Evolutionary conservation across 2,329 filamentous ascomycete species (phyloP), one percentile per base, ranked within the genome.

Genomic region (Fusarium mexicanum): DNA sequence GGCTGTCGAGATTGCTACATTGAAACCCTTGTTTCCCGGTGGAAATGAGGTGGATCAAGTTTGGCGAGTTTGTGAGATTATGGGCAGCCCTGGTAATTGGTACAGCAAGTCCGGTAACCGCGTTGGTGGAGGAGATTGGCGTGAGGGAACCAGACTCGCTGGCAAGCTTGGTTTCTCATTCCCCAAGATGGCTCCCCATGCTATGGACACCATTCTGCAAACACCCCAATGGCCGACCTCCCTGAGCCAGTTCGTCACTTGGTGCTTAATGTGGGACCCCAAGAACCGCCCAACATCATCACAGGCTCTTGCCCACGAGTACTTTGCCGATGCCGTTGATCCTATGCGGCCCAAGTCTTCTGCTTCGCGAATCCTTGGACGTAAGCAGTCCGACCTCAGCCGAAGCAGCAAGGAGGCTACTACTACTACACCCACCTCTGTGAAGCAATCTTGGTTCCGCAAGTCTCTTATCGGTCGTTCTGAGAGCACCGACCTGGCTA

Each of bases 181-280:
- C 85, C 96, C 96, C 69, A 98, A 96, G 91, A 98, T 99, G 96
- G 96, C 96, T 29, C 96, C 96, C 58, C 96, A 98, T 83, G 91
- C 96, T 24, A 94, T 99, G 90, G 96, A 98, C 77, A 97, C 94
- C 10, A 96, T 98, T 75, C 87, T 99, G 13, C 94, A 94, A 80
- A 83, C 93, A 33, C 95, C 96, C 22, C 94, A 98, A 80, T 99
- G 96, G 96, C 96, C 96, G 11, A 85, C 92, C 4, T 92, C 94
- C 26, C 88, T 99, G 63, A 93, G 92, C 79, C 91, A 97, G 67
- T 98, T 99, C 80, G 96, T 99, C 67, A 99, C 96, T 22, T 98
- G 95, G 95, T 99, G 96, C 83, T 84, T 99, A 75, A 96, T 98
- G 93, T 99, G 96, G 96, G 96, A 99, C 83, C 96, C 96, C 17